Base-by-base conservation (phyloP, 1,284 basidiomycete species). In the Rhodotorula sp. region DNA sequence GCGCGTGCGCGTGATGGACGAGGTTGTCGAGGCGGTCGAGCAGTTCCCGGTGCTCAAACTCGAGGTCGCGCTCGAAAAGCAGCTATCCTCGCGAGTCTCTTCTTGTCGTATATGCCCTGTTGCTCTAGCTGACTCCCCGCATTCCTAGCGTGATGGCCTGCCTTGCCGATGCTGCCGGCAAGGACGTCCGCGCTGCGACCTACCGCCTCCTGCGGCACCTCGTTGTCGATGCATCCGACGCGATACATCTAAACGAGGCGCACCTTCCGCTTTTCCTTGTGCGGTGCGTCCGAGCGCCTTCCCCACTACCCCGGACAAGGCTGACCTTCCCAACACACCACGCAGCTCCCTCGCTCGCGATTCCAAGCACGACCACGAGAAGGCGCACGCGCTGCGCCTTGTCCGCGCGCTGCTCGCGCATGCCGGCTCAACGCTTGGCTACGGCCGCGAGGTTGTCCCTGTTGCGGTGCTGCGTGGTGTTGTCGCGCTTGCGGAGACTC, bases 311-410 rank as follows among this genome's bases (percentile, higher is more conserved):
- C 15, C 17, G 27, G 57, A 41, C 63, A 71, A 1, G 36, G 2
- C 39, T 36, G 29, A 37, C 32, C 36, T 32, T 32, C 53, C 29
- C n/a, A 1, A 7, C 13, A 7, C 13, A 3, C 70, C 64, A 22
- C 39, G 17, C 69, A 94, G 94, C 72, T 89, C 94, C 0, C 85
- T 97, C 39, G 87, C 90, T 2, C 88, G 94, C 27, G 95, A 97
- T 80, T 89, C 88, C 79, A 91, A 93, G 78, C 85, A 89, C 76
- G 87, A 89, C 2, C 85, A 89, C 4, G 96, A 99, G 83, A 91
- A 94, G 79, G 92, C 97, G 80, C 94, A 98, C 81, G 93, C 88
- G n/a, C 88, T 99, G 77, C 92, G 93, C 74, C 87, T 98, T 32
- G 87, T 98, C 60, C 90, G 96, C n/a, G 66, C 60, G 32, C 66